Evolutionary conservation across 352 stramenopile genomes (phyloP), one percentile per base, ranked within the genome.

Genomic region (Phytopythium montanum): DNA sequence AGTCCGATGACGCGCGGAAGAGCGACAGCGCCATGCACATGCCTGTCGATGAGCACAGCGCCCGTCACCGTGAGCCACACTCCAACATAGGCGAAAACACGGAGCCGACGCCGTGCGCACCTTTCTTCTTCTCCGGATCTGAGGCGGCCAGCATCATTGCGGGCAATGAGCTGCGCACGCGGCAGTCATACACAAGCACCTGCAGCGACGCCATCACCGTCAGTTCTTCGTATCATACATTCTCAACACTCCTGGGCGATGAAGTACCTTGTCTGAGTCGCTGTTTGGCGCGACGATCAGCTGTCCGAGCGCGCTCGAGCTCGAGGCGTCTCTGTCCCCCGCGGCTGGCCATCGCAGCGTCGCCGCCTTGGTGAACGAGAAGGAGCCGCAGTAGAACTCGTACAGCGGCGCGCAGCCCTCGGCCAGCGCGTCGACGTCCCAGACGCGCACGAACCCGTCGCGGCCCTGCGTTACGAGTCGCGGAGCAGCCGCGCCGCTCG

Each of bases 361-460:
- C 34, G 78, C 66, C 34, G 72, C 75, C 60, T 88, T 88, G 34
- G 78, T 86, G 62, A 88, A 88, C 56, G 76, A 81, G 61, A 73
- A 86, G n/a, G 73, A 85, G 28, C 74, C 76, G 56, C 78, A 83
- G 54, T 85, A 85, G 48, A 79, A 85, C 41, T 66, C 68, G 2
- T 48, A 21, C 23, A 83, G 23, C 25, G 78, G 73, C 14, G 73
- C 58, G 6, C 58, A 38, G 48, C 46, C 16, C 13, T 39, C 36
- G 3, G 34, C 46, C 13, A 84, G 79, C 5, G 61, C 60, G 21
- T 56, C 33, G 1, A 56, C 46, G 31, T 90, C 79, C 85, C 85
- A 94, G 14, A 92, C 36, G 46, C 80, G 84, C 33, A 94, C 65
- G 31, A 75, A 75, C 1, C 85, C 85, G 36, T 94, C 85, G 23